A percentile compares a stretch with the other conserved stretches of the same genome.
Evolutionary conservation across 2,329 filamentous ascomycete genomes (phyloP).

Genomic region (Sclerotinia nivalis): DNA sequence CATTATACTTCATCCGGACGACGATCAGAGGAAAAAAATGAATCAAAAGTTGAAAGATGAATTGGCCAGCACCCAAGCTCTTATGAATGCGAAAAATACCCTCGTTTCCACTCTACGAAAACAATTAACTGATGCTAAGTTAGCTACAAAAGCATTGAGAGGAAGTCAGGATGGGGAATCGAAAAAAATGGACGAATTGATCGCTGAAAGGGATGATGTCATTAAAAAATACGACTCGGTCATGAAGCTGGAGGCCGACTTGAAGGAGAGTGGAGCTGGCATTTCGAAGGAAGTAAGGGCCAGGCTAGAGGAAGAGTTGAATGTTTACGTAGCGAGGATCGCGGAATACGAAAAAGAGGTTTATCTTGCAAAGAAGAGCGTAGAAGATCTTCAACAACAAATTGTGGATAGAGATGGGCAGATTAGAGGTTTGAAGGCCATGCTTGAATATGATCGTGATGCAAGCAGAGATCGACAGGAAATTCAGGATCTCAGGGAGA

Average conservation of each 20-base stretch:
- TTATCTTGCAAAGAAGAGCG: not conserved
- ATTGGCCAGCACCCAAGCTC: not conserved
- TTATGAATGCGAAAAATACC: not conserved
- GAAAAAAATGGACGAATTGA: not conserved
- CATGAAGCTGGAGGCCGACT: not conserved
- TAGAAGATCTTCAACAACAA: not conserved
- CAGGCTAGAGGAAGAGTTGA: not conserved
- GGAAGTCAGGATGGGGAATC: no score
- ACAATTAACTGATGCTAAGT: not conserved
- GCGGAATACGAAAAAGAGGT: not conserved
- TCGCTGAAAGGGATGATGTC: not conserved
- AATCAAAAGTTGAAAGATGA: not conserved
- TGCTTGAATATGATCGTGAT: not conserved
- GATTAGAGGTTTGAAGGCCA: not conserved
- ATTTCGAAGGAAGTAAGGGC: not conserved
- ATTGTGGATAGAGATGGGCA: not conserved
- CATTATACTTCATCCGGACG: not conserved
- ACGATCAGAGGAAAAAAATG: not conserved
- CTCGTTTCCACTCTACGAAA: not conserved
- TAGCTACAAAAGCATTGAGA: not conserved
- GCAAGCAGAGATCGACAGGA: conserved; percentile 11
- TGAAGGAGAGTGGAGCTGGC: not conserved
- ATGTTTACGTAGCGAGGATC: not conserved
- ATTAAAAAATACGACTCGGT: not conserved
- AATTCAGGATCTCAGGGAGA: conserved; percentile 10